Conservation (phyloP, 306 rosid species). For the Psophocarpus tetragonolobus region DNA sequence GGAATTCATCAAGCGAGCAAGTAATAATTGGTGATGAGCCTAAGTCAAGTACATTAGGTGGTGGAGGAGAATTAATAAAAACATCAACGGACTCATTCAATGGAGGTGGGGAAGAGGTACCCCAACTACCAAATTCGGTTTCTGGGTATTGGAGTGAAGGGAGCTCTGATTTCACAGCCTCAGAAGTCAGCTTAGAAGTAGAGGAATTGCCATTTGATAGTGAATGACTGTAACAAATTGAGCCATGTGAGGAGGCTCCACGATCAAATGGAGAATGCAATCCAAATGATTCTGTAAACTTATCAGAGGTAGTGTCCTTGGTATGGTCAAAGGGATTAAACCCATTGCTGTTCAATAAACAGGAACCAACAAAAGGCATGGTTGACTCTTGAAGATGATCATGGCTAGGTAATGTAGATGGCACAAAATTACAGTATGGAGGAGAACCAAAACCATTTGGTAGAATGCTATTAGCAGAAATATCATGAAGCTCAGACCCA, state of each 20-base stretch:
- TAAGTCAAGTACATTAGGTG: conserved; percentile 48
- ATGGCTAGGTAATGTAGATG: conserved; percentile 57
- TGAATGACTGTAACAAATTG: conserved; percentile 67
- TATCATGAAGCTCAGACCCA: conserved; percentile 55
- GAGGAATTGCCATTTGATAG: conserved; percentile 87
- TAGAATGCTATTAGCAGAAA: conserved; percentile 47
- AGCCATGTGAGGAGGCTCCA: conserved; percentile 48
- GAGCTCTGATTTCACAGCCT: conserved; percentile 97
- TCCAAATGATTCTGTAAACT: conserved; percentile 51
- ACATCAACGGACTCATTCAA: conserved; percentile 67
- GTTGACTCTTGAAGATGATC: conserved; percentile 71
- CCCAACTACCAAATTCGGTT: conserved; percentile 77
- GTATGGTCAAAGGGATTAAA: conserved; percentile 51
- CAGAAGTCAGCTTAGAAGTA: conserved; percentile 70
- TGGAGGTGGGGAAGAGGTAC: conserved; percentile 56
- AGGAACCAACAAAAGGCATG: conserved; percentile 50
- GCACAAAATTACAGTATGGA: conserved; percentile 54
- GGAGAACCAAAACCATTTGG: conserved; percentile 66
- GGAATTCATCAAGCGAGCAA: conserved; percentile 76
- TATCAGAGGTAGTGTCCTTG: conserved; percentile 49
- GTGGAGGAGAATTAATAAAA: conserved; percentile 63
- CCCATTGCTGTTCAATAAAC: conserved; percentile 45
- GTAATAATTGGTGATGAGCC: conserved; percentile 64
- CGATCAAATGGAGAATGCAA: conserved; percentile 55
- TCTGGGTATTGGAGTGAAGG: conserved; percentile 99